Percentiles rank a stretch among this genome's conserved stretches.
These are phyloP conservation scores for Physcomitrium patens DNA, from an alignment of 225 moss, liverwort and hornwort genomes.

Conservation along the genomic window DNA sequence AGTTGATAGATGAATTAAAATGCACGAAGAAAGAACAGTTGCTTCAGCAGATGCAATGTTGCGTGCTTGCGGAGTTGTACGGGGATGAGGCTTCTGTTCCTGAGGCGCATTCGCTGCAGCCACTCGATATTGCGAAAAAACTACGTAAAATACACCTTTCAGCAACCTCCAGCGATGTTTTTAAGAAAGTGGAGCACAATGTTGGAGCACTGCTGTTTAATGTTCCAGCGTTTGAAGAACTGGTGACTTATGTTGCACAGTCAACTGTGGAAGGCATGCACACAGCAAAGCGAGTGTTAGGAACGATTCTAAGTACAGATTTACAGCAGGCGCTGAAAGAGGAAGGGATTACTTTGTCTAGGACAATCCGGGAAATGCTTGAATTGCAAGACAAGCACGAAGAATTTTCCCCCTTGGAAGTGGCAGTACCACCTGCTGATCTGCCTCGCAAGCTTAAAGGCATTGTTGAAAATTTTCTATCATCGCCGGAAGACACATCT, in stretches of 20 bases:
- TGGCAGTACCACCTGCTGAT: background rate
- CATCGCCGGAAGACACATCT: background rate
- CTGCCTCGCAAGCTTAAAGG: background rate
- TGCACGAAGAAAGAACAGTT: background rate
- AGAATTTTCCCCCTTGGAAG: constrained; percentile 5
- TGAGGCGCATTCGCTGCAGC: background rate
- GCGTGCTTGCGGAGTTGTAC: constrained; percentile 3
- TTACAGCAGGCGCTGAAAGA: background rate
- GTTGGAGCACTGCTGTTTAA: constrained; percentile 1
- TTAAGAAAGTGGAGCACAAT: constrained; percentile 4
- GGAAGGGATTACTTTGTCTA: background rate
- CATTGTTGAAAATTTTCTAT: background rate
- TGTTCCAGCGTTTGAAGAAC: background rate
- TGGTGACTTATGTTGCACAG: background rate
- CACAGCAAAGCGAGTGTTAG: background rate
- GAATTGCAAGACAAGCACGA: background rate
- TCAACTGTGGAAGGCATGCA: background rate
- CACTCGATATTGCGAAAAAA: background rate
- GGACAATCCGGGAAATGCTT: background rate
- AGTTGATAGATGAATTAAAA: background rate
- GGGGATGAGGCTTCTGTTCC: background rate
- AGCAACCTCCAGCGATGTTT: background rate
- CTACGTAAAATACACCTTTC: background rate
- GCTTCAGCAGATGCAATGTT: constrained; percentile 8
- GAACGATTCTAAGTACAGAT: background rate